Evolutionary conservation across 139 green algal genomes (phyloP).

Genomic region (Picochlorum sp.): DNA sequence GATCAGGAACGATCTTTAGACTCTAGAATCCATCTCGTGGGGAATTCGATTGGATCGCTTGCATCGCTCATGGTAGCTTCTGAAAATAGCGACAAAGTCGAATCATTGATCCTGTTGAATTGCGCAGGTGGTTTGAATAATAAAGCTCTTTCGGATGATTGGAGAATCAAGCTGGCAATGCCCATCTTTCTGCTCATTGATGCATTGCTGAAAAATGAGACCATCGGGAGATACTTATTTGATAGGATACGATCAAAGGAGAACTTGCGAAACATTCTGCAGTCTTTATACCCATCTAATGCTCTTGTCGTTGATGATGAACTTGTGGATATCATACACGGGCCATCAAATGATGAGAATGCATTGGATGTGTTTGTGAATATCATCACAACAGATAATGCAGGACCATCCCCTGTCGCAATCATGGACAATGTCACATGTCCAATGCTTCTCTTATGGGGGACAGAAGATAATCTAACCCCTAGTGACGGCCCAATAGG

Average conservation of each 20-base stretch:
- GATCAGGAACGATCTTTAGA: neutral
- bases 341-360: constrained; percentile 44
- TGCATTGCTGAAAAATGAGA: constrained; percentile 62
- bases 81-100: constrained; percentile 14
- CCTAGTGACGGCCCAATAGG: constrained; percentile 80
- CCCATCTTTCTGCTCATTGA: constrained; percentile 84
- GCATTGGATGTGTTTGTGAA: constrained; percentile 81
- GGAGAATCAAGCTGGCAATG: constrained; percentile 64
- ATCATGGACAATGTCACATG: constrained; percentile 41
- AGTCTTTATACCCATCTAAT: constrained; percentile 60
- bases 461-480: constrained; percentile 74
- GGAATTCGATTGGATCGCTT: constrained; percentile 14
- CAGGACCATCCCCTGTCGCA: constrained; percentile 57
- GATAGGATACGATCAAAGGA: constrained; percentile 45
- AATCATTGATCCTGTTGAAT: constrained; percentile 69
- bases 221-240: constrained; percentile 60
- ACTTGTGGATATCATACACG: constrained; percentile 66
- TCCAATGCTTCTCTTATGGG: constrained; percentile 85
- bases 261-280: constrained; percentile 52
- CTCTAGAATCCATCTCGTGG: neutral
- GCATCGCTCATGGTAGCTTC: constrained; percentile 22
- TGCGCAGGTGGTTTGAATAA: constrained; percentile 84
- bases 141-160: constrained; percentile 69
- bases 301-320: constrained; percentile 70
- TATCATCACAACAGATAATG: constrained; percentile 61